These are phyloP conservation scores for Ogataea thermomethanolica DNA, from an alignment of 805 yeast species.

Conservation along the genomic window DNA sequence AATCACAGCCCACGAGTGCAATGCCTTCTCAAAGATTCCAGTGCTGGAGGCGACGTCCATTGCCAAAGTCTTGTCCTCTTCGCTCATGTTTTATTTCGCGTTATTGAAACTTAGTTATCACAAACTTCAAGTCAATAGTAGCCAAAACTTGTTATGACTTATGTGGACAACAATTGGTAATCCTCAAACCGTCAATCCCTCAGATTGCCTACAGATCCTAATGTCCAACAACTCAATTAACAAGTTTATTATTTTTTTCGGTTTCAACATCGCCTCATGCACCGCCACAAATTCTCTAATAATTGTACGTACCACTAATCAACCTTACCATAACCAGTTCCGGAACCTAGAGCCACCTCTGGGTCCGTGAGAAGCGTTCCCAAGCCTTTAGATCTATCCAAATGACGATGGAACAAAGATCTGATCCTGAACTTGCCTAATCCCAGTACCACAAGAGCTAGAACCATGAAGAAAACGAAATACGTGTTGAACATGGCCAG, in stretches of 20 bases:
- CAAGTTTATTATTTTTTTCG: conserved; percentile 1
- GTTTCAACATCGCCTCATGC: neutral
- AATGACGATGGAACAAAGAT: neutral
- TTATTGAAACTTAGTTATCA: conserved; percentile 2
- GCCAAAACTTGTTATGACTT: too few species aligned
- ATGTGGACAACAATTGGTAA: too few species aligned
- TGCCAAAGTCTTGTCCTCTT: conserved; percentile 7
- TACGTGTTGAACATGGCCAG: conserved; percentile 5
- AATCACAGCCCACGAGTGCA: conserved; percentile 72
- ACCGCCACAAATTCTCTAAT: conserved; percentile 4
- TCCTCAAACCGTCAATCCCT: neutral
- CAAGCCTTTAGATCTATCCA: conserved; percentile 1
- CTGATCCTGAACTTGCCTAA: neutral
- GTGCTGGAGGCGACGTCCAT: conserved; percentile 11
- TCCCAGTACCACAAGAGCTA: conserved; percentile 6
- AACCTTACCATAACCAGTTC: conserved; percentile 6
- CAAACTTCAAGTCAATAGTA: neutral
- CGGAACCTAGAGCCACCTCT: conserved; percentile 4
- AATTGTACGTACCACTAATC: conserved; percentile 3
- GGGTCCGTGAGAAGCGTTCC: conserved; percentile 9
- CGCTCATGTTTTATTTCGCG: conserved; percentile 4
- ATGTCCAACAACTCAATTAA: neutral
- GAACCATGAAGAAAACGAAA: conserved; percentile 6
- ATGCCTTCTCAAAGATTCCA: conserved; percentile 48
- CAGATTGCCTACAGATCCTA: neutral